Percentiles rank a stretch among this genome's conserved stretches.
Conservation (phyloP, 2,329 filamentous ascomycete species). For the Xylariomycetidae sp. region DNA sequence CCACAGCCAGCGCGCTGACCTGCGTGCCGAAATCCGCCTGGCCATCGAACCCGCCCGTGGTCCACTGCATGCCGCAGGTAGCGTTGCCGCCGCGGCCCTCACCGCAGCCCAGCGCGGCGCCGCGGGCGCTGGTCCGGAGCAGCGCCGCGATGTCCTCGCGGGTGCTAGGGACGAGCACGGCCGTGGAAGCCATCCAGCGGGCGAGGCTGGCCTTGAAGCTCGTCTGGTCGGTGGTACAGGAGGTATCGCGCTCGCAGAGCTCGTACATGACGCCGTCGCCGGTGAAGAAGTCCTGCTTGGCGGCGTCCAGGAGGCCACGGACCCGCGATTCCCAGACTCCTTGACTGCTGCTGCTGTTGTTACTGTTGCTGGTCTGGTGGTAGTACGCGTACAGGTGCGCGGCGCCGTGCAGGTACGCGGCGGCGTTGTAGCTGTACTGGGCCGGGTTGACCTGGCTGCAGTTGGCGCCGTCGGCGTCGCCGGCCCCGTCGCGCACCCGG, state of each 20-base stretch:
- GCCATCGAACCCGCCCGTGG: constrained; percentile 38
- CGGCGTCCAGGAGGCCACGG: constrained; percentile 37
- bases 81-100: constrained; percentile 16
- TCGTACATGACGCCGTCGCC: constrained; percentile 45
- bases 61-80: constrained; percentile 49
- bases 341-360: not conserved
- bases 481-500: constrained; percentile 53
- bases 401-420: constrained; percentile 28
- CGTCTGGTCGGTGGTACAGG: constrained; percentile 30
- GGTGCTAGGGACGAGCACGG: constrained; percentile 21
- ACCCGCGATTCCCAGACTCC: constrained; percentile 40
- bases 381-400: constrained; percentile 35
- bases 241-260: constrained; percentile 45
- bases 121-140: constrained; percentile 28
- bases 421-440: constrained; percentile 33
- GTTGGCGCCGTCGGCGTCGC: constrained; percentile 35
- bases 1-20: constrained; percentile 46
- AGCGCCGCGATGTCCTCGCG: constrained; percentile 18
- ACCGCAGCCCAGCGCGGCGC: constrained; percentile 30
- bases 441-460: constrained; percentile 46
- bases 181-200: constrained; percentile 39
- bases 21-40: constrained; percentile 49
- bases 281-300: constrained; percentile 36
- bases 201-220: constrained; percentile 37
- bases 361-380: constrained; percentile 36